phyloP scores from a whole-genome alignment of 352 stramenopile species.

The Phytophthora rubi region DNA sequence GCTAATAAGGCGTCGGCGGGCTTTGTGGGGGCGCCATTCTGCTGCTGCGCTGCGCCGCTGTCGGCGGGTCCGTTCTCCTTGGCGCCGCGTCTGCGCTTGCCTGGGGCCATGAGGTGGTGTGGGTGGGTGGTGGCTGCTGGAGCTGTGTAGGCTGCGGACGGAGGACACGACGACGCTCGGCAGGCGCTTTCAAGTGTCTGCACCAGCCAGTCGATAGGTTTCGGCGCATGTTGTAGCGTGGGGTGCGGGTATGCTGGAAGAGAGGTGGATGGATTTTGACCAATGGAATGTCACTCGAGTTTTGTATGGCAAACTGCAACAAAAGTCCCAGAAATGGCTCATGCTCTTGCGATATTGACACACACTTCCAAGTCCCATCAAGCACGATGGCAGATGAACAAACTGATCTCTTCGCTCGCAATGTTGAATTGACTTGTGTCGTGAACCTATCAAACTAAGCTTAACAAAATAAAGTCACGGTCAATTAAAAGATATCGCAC shows the following conservation, averaged over 20 bases:
- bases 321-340: not conserved
- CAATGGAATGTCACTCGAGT: not conserved
- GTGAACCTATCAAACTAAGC: too few relatives aligned
- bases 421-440: too few relatives aligned
- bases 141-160: too few relatives aligned
- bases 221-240: not conserved
- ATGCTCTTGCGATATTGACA: too few relatives aligned
- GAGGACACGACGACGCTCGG: too few relatives aligned
- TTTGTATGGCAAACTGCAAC: not conserved
- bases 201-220: not conserved
- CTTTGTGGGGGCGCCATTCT: constrained; percentile 4
- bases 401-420: too few relatives aligned
- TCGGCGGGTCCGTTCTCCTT: constrained; percentile 7
- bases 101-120: constrained; percentile 38
- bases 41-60: constrained; percentile 21
- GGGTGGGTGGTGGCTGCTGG: not conserved
- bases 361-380: too few relatives aligned
- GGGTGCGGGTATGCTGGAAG: not conserved
- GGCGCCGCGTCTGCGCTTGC: constrained; percentile 44
- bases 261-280: not conserved
- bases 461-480: too few relatives aligned
- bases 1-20: not conserved
- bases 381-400: too few relatives aligned
- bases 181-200: not conserved
- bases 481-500: too few relatives aligned